Evolutionary conservation across 371 early-diverging fungal species (phyloP), one percentile per base, ranked within the genome.

Genomic region (Circinella umbellata): DNA sequence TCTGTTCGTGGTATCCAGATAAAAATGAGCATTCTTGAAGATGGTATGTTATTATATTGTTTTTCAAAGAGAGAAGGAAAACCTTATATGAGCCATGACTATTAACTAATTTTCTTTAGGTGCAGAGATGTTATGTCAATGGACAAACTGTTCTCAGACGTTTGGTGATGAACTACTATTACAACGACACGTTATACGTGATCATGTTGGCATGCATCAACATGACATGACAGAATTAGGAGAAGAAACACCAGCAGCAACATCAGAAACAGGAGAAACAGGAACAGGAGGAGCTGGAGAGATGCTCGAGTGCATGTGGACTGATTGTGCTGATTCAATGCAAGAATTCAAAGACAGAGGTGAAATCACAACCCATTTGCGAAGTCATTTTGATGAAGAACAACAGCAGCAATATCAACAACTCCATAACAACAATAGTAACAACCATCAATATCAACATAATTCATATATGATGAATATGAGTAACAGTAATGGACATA

Each of bases 141-240:
- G 88, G 88, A 80, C 77, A 5, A 73, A 79, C 54, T 88, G 88
- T 64, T 76, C 83, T 17, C 65, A 79, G 17, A 74, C 77, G 27
- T 83, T 85, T 59, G 64, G 77, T 14, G 85, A 85, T 38, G 80
- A 85, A 39, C 69, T 79, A 10, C 64, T 77, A 37, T 73, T 88
- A 36, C 83, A 84, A 42, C 74, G 80, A 35, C 88, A 88, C 54
- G 79, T 86, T 27, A 70, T 86, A 14, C 77, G 76, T 47, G 80
- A 80, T 46, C 88, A 86, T 49, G 68, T 80, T 68, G 20, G 70
- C 72, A 73, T 74, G 42, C 75, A 78, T 51, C 73, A 64, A 37
- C 51, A 48, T 51, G 73, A 3, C 79, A 78, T 37, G 75, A 75
- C 37, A 77, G 80, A 78, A 73, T 73, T 37, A 78, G 73, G 51